Base-by-base conservation (phyloP, 2,329 filamentous ascomycete species). In the Cytospora piceicola region DNA sequence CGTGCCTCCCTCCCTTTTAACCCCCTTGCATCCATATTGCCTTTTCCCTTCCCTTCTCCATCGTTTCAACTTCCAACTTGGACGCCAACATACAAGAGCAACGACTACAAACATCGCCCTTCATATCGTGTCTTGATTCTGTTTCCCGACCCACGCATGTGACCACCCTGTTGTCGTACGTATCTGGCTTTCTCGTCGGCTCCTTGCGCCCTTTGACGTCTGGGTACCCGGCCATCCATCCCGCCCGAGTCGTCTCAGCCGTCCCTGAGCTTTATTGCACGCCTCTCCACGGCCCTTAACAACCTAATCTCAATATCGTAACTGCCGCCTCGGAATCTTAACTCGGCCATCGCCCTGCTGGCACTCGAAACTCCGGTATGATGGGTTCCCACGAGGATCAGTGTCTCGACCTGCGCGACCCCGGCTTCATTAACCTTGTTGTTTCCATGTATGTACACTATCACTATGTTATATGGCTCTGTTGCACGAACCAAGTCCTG, bases 341-440 rank as follows among this genome's bases (percentile, higher is more conserved):
- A n/a, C 20, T 20, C 36, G 51, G 56, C 29, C 29, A n/a, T 49
- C 52, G 55, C 42, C 30, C 36, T 15, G 52, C 52, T 29, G 27
- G 39, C 51, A 56, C 34, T 51, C 29, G 29, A 32, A 46, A 39
- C 24, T 29, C 30, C 34, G 49, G 22, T 61, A 69, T 64, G 52
- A 80, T 79, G 77, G 75, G 76, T 64, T 63, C 67, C 32, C 67
- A 74, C 34, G 67, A 74, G 60, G 75, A 78, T 66, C 78, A 78
- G 66, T 87, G 85, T 75, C 82, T 85, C 69, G 78, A 78, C 68
- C 81, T 87, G 66, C 81, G 82, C 67, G 76, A 82, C 68, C 82
- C 84, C 20, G 82, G 82, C 64, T 82, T 85, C 71, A 77, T 84
- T 65, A 85, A 85, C 72, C 79, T 87, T 69, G 80, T 82, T 67